Conservation (phyloP, 2,329 filamentous ascomycete species). For the Orbilia blumenaviensis region DNA sequence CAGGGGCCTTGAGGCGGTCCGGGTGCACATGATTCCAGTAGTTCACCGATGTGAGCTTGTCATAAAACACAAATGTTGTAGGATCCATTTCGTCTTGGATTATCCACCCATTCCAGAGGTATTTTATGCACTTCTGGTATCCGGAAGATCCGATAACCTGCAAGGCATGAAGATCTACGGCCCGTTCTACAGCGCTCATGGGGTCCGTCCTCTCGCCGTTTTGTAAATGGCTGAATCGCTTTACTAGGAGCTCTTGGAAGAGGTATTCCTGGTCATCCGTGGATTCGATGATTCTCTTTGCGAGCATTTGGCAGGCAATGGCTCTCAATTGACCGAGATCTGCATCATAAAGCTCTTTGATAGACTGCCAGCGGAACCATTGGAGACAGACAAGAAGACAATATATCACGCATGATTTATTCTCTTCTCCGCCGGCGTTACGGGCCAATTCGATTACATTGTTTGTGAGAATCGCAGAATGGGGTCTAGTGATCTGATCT, state of each 20-base stretch:
- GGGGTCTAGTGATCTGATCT: conserved; percentile 76
- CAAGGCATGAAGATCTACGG: conserved; percentile 90
- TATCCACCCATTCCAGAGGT: conserved; percentile 95
- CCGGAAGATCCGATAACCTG: conserved; percentile 88
- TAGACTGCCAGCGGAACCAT: conserved; percentile 62
- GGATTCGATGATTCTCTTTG: conserved; percentile 83
- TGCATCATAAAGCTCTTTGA: conserved; percentile 87
- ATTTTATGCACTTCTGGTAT: conserved; percentile 86
- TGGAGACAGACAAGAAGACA: conserved; percentile 77
- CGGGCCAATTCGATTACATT: conserved; percentile 82
- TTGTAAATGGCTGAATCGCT: conserved; percentile 83
- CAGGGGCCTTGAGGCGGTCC: conserved; percentile 75
- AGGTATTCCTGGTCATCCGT: conserved; percentile 83
- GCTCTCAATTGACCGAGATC: conserved; percentile 76
- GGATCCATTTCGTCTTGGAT: conserved; percentile 95
- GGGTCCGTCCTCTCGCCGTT: conserved; percentile 77
- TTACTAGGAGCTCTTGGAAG: conserved; percentile 77
- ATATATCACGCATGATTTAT: conserved; percentile 82
- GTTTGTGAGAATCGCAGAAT: conserved; percentile 84
- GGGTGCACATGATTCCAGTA: conserved; percentile 89
- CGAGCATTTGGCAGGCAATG: conserved; percentile 86
- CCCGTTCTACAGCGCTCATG: conserved; percentile 87
- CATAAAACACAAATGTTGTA: conserved; percentile 87
- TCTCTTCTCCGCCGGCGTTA: conserved; percentile 78
- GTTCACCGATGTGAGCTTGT: conserved; percentile 77